phyloP scores from a whole-genome alignment of 371 early-diverging fungal genomes.

The Mucor velutinosus region DNA sequence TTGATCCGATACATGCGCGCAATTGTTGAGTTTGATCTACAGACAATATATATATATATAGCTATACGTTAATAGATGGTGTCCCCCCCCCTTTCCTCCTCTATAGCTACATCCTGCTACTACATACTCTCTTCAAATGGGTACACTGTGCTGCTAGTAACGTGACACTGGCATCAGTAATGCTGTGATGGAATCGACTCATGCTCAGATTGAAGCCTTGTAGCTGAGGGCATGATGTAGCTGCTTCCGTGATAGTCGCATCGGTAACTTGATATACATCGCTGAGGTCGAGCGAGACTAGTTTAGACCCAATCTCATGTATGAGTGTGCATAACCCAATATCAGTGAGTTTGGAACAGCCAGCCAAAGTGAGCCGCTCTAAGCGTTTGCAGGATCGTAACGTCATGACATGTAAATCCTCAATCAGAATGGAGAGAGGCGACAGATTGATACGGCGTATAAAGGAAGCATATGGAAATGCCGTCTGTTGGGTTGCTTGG shows the following conservation, averaged over 20 bases:
- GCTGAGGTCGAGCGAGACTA: slow-evolving; percentile 49
- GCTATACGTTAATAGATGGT: too few relatives aligned
- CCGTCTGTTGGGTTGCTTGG: slow-evolving; percentile 14
- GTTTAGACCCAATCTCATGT: slow-evolving; percentile 22
- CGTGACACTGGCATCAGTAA: slow-evolving; percentile 38
- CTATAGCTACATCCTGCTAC: too few relatives aligned
- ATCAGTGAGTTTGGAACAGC: slow-evolving; percentile 52
- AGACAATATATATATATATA: slow-evolving; percentile 4
- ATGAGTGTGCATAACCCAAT: slow-evolving; percentile 52
- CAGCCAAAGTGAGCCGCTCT: slow-evolving; percentile 60
- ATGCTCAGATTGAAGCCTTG: slow-evolving; percentile 53
- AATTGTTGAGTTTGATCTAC: slow-evolving; percentile 67
- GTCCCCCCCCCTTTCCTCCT: too few relatives aligned
- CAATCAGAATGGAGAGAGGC: slow-evolving; percentile 41
- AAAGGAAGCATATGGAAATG: slow-evolving; percentile 55
- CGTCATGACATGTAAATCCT: slow-evolving; percentile 40
- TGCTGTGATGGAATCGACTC: slow-evolving; percentile 33
- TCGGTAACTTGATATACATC: slow-evolving; percentile 41
- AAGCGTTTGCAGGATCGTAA: slow-evolving; percentile 55
- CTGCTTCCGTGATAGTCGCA: slow-evolving; percentile 30
- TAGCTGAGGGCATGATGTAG: slow-evolving; percentile 39
- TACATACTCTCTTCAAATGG: slow-evolving; percentile 41
- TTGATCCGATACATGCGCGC: slow-evolving; percentile 49
- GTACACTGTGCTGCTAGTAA: slow-evolving; percentile 33
- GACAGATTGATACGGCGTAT: slow-evolving; percentile 66